Evolutionary conservation across 1,284 basidiomycete genomes (phyloP).

Genomic region (Vanrija sp.): DNA sequence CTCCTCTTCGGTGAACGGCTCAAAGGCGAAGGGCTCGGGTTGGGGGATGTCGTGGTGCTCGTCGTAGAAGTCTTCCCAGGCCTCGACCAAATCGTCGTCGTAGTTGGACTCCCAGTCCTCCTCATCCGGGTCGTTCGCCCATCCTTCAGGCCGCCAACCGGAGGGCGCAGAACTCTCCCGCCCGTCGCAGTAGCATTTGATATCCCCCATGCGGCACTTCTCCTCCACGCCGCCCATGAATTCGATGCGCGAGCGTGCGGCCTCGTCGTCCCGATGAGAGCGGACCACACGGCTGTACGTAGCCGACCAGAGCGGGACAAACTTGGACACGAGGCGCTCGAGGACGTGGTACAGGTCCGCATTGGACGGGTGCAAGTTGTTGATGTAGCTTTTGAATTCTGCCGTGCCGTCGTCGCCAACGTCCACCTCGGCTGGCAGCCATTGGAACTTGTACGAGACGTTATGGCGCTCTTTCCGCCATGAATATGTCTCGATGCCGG

Average conservation of each 20-base stretch:
- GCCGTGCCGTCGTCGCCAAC: background rate
- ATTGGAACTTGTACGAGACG: slow-evolving; percentile 3
- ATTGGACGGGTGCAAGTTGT: slow-evolving; percentile 10
- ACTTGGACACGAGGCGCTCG: background rate
- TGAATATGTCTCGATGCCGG: too few species aligned
- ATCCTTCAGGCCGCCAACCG: too few species aligned
- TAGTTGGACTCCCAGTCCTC: background rate
- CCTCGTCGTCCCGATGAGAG: background rate
- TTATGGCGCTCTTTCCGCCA: background rate
- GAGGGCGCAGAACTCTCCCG: too few species aligned
- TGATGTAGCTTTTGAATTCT: slow-evolving; percentile 8
- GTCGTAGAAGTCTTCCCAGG: background rate
- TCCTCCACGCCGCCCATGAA: background rate
- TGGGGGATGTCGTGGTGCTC: background rate
- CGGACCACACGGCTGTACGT: slow-evolving; percentile 2
- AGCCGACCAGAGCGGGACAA: background rate
- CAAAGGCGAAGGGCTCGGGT: background rate
- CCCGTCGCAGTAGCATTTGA: too few species aligned
- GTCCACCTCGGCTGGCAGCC: slow-evolving; percentile 6
- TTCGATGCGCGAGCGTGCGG: too few species aligned
- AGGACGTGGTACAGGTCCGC: background rate
- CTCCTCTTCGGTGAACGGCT: background rate
- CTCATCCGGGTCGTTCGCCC: background rate
- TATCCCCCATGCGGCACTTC: too few species aligned
- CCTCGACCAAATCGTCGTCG: background rate